Evolutionary conservation across 179 eudicot genomes (phyloP).

Genomic region (Beta corolliflora): DNA sequence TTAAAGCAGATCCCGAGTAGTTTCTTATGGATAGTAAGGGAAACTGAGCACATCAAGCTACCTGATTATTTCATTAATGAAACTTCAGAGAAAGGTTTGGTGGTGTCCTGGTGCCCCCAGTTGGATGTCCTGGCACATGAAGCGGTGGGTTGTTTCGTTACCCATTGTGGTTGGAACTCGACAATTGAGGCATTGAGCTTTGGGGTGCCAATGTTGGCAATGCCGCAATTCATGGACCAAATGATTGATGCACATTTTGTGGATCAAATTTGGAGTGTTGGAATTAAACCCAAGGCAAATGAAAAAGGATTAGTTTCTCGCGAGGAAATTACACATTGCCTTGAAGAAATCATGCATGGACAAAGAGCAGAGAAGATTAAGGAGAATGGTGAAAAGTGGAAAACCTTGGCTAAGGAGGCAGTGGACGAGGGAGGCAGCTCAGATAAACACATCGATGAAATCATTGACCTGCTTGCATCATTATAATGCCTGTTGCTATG

Average conservation of each 20-base stretch:
- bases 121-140: constrained; percentile 26
- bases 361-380: constrained; percentile 18
- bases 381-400: constrained; percentile 33
- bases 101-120: constrained; percentile 34
- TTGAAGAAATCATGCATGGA: constrained; percentile 30
- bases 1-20: constrained; percentile 3
- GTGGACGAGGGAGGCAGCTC: constrained; percentile 21
- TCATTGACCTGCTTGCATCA: neutral
- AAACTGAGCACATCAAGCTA: constrained; percentile 15
- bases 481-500: no score
- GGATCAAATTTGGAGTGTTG: constrained; percentile 21
- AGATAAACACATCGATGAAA: constrained; percentile 24
- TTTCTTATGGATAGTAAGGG: constrained; percentile 38
- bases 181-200: constrained; percentile 30
- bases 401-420: constrained; percentile 30
- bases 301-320: constrained; percentile 26
- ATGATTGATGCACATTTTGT: constrained; percentile 28
- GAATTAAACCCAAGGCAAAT: constrained; percentile 18
- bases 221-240: constrained; percentile 36
- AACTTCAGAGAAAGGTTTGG: constrained; percentile 23
- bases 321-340: constrained; percentile 10
- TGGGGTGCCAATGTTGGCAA: constrained; percentile 20
- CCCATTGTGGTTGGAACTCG: constrained; percentile 18
- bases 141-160: constrained; percentile 35
- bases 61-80: neutral